Conservation (phyloP, 805 yeast species). For the Kuraishia piskuri region DNA sequence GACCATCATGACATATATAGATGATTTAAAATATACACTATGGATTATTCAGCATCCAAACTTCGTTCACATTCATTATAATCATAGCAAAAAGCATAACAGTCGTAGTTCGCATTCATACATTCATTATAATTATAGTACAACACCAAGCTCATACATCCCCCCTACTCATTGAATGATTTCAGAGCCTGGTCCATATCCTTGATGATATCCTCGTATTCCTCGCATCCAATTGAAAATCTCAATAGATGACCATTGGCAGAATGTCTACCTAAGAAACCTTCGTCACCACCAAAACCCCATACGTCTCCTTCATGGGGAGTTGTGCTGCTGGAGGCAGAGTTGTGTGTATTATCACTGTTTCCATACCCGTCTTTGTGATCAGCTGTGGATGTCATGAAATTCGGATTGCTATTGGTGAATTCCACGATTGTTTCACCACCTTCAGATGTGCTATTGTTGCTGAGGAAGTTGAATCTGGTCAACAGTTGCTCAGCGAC, state of each 20-base stretch:
- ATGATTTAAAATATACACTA: not conserved
- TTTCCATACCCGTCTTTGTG: not conserved
- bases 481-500: constrained; percentile 32
- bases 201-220: constrained; percentile 38
- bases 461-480: constrained; percentile 38
- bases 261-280: constrained; percentile 6
- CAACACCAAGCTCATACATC: not conserved
- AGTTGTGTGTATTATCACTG: not conserved
- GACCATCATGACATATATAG: not conserved
- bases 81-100: too few species aligned
- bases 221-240: constrained; percentile 47
- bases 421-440: constrained; percentile 49
- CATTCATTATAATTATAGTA: too few species aligned
- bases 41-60: too few species aligned
- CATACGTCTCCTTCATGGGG: not conserved
- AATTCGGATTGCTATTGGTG: constrained; percentile 25
- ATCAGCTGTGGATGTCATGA: constrained; percentile 8
- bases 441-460: constrained; percentile 36
- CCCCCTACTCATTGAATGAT: constrained; percentile 1
- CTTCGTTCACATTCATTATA: too few species aligned
- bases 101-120: too few species aligned
- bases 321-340: not conserved
- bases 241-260: constrained; percentile 26
- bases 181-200: constrained; percentile 35
- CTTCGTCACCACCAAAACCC: constrained; percentile 1